phyloP scores from a whole-genome alignment of 306 rosid genomes.

The Vigna nakashimae region DNA sequence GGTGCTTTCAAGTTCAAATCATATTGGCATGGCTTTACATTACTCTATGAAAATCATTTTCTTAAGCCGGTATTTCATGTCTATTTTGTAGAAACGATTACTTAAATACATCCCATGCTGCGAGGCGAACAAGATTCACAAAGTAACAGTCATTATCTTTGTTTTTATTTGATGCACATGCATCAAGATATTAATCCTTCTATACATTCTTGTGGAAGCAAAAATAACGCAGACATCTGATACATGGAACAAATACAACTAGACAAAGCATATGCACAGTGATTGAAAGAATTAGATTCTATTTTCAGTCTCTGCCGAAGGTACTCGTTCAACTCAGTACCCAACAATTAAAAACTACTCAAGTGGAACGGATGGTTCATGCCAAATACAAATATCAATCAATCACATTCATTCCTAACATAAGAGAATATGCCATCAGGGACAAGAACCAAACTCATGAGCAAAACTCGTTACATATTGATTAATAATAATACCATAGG shows the following conservation, averaged over 20 bases:
- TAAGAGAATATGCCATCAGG: slow-evolving; percentile 12
- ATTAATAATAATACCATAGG: slow-evolving; percentile 24
- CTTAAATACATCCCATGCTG: slow-evolving; percentile 13
- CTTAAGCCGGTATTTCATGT: slow-evolving; percentile 37
- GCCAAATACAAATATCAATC: slow-evolving; percentile 31
- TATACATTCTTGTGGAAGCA: slow-evolving; percentile 34
- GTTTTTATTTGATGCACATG: slow-evolving; percentile 23
- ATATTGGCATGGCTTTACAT: slow-evolving; percentile 21
- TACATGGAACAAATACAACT: slow-evolving; percentile 35
- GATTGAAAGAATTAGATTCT: slow-evolving; percentile 39
- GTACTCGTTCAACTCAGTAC: slow-evolving; percentile 28
- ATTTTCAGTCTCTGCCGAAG: slow-evolving; percentile 35
- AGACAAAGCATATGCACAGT: slow-evolving; percentile 35
- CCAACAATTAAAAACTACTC: slow-evolving; percentile 29
- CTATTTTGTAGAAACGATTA: slow-evolving; percentile 30
- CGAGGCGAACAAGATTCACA: slow-evolving; percentile 25
- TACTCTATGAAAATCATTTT: slow-evolving; percentile 2
- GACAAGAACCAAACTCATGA: slow-evolving; percentile 13
- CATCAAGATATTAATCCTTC: slow-evolving; percentile 25
- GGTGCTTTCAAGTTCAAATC: slow-evolving; percentile 36
- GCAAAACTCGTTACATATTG: slow-evolving; percentile 22
- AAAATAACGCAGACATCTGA: slow-evolving; percentile 29
- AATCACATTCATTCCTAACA: slow-evolving; percentile 27
- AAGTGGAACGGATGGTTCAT: slow-evolving; percentile 18
- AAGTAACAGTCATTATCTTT: neutral